phyloP scores from a whole-genome alignment of 768 basidiomycete species.

The Lactarius trivialis region DNA sequence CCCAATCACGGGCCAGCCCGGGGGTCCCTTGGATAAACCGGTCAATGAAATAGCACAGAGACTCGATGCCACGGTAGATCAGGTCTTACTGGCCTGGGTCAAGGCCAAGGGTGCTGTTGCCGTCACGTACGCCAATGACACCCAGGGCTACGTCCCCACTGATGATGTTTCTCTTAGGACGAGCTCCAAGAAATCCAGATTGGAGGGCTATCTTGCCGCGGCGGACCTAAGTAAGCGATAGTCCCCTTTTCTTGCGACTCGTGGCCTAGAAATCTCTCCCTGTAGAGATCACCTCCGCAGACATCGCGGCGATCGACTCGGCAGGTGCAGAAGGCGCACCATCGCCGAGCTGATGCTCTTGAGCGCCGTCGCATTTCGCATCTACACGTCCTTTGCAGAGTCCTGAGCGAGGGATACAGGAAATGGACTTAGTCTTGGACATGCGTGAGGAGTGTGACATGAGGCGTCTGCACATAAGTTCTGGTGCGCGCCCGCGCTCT shows the following conservation, averaged over 20 bases:
- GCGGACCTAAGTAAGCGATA: constrained; percentile 51
- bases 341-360: constrained; percentile 14
- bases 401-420: neutral
- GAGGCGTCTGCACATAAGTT: neutral
- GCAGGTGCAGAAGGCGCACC: constrained; percentile 42
- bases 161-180: constrained; percentile 34
- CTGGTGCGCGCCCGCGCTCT: neutral
- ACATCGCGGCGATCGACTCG: constrained; percentile 49
- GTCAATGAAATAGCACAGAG: constrained; percentile 46
- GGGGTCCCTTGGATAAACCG: constrained; percentile 59
- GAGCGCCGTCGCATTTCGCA: constrained; percentile 8
- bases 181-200: constrained; percentile 57
- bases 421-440: neutral
- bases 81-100: constrained; percentile 67
- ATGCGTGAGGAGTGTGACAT: neutral
- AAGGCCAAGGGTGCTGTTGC: constrained; percentile 61
- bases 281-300: constrained; percentile 26
- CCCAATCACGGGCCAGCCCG: constrained; percentile 52
- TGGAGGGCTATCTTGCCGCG: constrained; percentile 61
- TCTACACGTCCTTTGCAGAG: constrained; percentile 8
- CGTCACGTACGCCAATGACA: constrained; percentile 43
- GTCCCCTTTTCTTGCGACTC: neutral
- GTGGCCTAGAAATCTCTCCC: neutral
- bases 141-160: neutral
- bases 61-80: constrained; percentile 49